Evolutionary conservation across 2,329 filamentous ascomycete species (phyloP), one percentile per base, ranked within the genome.

Genomic region (Hypoxylon sp.): DNA sequence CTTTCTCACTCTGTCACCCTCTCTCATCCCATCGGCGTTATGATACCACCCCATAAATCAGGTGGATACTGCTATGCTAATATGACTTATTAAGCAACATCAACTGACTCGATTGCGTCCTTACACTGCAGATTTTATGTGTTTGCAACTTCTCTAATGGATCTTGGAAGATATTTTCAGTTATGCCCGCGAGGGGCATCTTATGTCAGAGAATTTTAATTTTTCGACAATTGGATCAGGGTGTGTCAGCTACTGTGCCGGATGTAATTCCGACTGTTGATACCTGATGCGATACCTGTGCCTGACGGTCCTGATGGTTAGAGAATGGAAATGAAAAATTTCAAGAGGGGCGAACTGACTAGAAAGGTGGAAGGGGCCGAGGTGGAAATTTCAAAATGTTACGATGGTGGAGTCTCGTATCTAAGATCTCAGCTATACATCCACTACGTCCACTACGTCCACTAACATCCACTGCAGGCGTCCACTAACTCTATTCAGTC

Each of bases 341-440:
- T 54, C 21, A 35, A 50, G 54, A 54, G 58, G 57, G 42, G 44
- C 53, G 50, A 62, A 37, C 37, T 32, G 59, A 31, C 31, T 32
- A 54, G 50, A 53, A 52, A 50, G 42, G 53, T 46, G 19, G 50
- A 51, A 64, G 48, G 51, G 57, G 62, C 68, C 68, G 68, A 70
- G 68, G 68, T 68, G 58, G 39, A 67, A 69, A 67, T 56, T 67
- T 64, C 47, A 42, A 19, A 62, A 60, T 54, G 56, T 52, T 54
- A 62, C 35, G 21, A 70, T 60, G 47, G 65, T 55, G 67, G 67
- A 53, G 48, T 37, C 54, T 70, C 64, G 65, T 68, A 68, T 65
- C 65, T 62, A 64, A 65, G 62, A 61, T 66, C 66, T 66, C 44
- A 44, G 35, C n/a, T 31, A 24, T 44, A 44, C 35, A n/a, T n/a